A percentile compares a stretch with the other conserved stretches of the same genome.
These are phyloP conservation scores for Malassezia caprae DNA, from an alignment of 1,284 basidiomycete genomes.

Conservation along the genomic window DNA sequence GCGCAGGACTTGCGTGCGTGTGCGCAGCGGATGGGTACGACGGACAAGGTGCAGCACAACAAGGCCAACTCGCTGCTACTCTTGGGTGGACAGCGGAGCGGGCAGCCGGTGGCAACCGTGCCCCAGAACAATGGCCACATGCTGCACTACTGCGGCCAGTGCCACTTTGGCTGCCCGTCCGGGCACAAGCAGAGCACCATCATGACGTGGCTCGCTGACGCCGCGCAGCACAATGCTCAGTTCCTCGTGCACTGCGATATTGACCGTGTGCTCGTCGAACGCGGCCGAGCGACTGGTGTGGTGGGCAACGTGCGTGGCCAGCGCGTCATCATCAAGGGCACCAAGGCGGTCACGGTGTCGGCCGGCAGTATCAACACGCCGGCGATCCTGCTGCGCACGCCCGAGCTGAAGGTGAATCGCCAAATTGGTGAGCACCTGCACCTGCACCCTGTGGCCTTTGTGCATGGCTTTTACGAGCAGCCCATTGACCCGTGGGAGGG, in stretches of 20 bases:
- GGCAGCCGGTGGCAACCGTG: constrained; percentile 42
- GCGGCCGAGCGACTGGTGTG: constrained; percentile 35
- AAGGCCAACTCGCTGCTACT: constrained; percentile 46
- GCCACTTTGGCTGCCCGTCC: constrained; percentile 48
- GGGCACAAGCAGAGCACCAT: constrained; percentile 49
- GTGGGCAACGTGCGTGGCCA: constrained; percentile 33
- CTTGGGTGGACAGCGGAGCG: constrained; percentile 40
- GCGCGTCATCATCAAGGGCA: constrained; percentile 42
- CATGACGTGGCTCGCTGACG: constrained; percentile 48
- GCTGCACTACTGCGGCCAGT: constrained; percentile 50
- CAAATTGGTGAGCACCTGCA: constrained; percentile 51
- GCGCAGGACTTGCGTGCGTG: constrained; percentile 48
- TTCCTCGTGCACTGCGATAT: constrained; percentile 47
- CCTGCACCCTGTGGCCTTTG: constrained; percentile 50
- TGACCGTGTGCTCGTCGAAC: constrained; percentile 49
- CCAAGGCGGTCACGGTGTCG: constrained; percentile 49
- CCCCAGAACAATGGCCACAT: constrained; percentile 50
- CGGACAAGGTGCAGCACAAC: constrained; percentile 48
- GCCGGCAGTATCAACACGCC: constrained; percentile 51
- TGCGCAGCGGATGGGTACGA: constrained; percentile 49
- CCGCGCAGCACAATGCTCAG: constrained; percentile 46
- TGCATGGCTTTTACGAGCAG: constrained; percentile 50
- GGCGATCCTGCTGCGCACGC: constrained; percentile 50
- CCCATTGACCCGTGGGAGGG: constrained; percentile 51
- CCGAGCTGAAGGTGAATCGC: constrained; percentile 49